A percentile compares a stretch with the other conserved stretches of the same genome.
Evolutionary conservation across 2,329 filamentous ascomycete species (phyloP).

Genomic region (Drechslerella coelobrocha): DNA sequence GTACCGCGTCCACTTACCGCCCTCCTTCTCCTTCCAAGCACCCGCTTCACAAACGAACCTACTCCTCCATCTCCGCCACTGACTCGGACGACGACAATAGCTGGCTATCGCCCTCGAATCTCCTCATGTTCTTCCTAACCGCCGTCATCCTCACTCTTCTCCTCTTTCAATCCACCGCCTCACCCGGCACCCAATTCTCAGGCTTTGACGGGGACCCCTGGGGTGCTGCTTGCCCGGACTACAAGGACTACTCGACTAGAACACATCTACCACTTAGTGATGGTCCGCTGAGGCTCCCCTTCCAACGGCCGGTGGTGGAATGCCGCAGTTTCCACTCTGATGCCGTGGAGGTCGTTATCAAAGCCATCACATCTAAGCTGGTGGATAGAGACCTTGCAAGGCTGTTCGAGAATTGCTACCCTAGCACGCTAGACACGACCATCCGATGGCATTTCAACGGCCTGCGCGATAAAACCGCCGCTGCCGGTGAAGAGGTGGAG

Average conservation of each 20-base stretch:
- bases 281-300: slow-evolving; percentile 80
- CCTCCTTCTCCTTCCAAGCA: slow-evolving; percentile 43
- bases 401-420: slow-evolving; percentile 93
- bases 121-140: slow-evolving; percentile 41
- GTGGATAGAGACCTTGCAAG: slow-evolving; percentile 85
- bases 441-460: slow-evolving; percentile 83
- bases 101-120: slow-evolving; percentile 41
- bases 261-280: slow-evolving; percentile 76
- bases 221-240: slow-evolving; percentile 70
- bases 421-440: slow-evolving; percentile 88
- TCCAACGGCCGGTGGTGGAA: slow-evolving; percentile 77
- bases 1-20: slow-evolving; percentile 31
- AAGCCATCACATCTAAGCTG: slow-evolving; percentile 79
- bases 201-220: slow-evolving; percentile 52
- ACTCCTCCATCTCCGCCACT: neutral
- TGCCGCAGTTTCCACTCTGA: slow-evolving; percentile 91
- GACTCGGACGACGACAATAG: slow-evolving; percentile 21
- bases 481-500: slow-evolving; percentile 52
- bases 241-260: slow-evolving; percentile 66
- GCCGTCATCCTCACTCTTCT: slow-evolving; percentile 29
- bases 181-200: slow-evolving; percentile 28
- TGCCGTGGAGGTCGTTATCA: slow-evolving; percentile 85
- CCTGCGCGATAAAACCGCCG: slow-evolving; percentile 55
- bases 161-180: slow-evolving; percentile 39
- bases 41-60: slow-evolving; percentile 33